A percentile compares a stretch with the other conserved stretches of the same genome.
Conservation (phyloP, 2,329 filamentous ascomycete genomes). For the Chaetomiaceae sp. region DNA sequence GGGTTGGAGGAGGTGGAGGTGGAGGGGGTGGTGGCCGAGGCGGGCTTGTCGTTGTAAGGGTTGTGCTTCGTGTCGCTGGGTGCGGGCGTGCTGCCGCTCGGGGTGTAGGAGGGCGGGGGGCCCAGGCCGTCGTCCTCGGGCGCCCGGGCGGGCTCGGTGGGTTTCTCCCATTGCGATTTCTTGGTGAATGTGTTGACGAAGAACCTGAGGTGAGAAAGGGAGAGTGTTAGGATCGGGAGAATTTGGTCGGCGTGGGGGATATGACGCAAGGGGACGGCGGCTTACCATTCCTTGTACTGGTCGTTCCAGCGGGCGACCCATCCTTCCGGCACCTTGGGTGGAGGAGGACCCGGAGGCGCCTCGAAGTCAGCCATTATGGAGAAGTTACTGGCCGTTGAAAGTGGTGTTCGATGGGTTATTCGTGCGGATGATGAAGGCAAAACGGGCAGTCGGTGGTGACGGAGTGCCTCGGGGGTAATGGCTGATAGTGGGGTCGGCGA, state of each 20-base stretch:
- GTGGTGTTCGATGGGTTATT: no score
- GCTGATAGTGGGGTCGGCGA: conserved; percentile 1
- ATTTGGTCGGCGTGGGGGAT: neutral
- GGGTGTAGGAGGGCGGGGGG: conserved; percentile 62
- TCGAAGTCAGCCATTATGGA: conserved; percentile 47
- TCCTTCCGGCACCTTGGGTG: conserved; percentile 63
- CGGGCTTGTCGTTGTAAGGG: conserved; percentile 18
- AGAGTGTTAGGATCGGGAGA: neutral
- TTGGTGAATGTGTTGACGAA: conserved; percentile 87
- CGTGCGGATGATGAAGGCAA: no score
- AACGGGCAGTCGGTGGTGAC: no score
- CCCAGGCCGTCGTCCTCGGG: conserved; percentile 40
- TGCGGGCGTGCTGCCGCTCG: conserved; percentile 40
- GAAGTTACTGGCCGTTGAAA: no score
- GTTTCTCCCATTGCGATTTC: conserved; percentile 84
- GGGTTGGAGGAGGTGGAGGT: conserved; percentile 21
- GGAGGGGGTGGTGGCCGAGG: conserved; percentile 26
- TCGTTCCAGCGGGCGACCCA: conserved; percentile 84
- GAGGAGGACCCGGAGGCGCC: conserved; percentile 49
- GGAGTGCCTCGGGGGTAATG: neutral
- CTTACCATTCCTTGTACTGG: conserved; percentile 73
- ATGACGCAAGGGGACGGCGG: no score
- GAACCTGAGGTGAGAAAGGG: conserved; percentile 57
- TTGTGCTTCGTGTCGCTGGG: conserved; percentile 54
- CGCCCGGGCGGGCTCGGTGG: conserved; percentile 57